Conservation (phyloP, 176 grass and related monocot species). For the Sorghum bicolor region DNA sequence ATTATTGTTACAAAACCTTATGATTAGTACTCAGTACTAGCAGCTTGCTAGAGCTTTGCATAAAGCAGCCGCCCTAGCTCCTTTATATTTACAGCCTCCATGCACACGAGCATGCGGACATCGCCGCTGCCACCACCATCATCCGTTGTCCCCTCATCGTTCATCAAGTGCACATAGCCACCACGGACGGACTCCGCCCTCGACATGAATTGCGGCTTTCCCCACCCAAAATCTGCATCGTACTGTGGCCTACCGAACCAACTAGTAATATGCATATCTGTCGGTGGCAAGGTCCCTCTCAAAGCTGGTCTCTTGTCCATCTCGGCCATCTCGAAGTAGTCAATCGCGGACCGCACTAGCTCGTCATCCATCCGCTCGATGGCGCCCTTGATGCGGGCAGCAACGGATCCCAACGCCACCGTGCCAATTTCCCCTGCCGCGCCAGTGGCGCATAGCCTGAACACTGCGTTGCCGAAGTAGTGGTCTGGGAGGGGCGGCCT, state of each 20-base stretch:
- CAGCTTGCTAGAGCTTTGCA: not conserved
- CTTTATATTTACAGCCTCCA: not conserved
- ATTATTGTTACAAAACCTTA: not conserved
- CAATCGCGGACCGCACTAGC: conserved; percentile 34
- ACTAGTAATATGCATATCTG: conserved; percentile 22
- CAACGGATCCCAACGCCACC: conserved; percentile 15
- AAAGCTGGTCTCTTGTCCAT: not conserved
- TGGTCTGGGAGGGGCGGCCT: conserved; percentile 17
- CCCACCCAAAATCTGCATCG: conserved; percentile 54
- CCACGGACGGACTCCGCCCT: conserved; percentile 3
- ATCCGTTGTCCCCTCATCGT: not conserved
- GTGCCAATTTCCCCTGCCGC: not conserved
- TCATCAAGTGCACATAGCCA: conserved; percentile 27
- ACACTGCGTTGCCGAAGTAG: conserved; percentile 40
- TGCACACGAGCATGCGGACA: not conserved
- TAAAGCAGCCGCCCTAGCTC: not conserved
- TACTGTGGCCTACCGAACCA: conserved; percentile 44
- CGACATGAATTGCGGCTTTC: conserved; percentile 28
- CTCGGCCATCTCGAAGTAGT: conserved; percentile 33
- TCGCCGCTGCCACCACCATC: not conserved
- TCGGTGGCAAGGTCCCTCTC: not conserved
- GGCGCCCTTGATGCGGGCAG: conserved; percentile 6
- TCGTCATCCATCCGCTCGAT: conserved; percentile 17
- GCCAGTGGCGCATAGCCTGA: conserved; percentile 19
- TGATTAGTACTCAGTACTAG: not conserved